Evolutionary conservation across 495 filamentous ascomycete genomes (phyloP), one percentile per base, ranked within the genome.

Genomic region (Aspergillus olivimuriae): DNA sequence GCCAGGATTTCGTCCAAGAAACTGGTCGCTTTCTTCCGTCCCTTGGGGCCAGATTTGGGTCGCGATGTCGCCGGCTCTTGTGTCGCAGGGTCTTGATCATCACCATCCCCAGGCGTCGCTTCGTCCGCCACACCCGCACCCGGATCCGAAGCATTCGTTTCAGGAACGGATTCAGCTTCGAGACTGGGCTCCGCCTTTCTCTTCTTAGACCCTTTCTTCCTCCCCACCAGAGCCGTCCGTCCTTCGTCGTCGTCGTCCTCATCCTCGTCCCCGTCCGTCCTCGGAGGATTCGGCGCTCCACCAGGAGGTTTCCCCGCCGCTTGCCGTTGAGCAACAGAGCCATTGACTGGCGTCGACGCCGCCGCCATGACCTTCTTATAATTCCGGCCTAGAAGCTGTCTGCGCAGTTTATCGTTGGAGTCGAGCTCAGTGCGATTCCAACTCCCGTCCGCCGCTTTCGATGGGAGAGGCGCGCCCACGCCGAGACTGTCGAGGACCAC

Each of bases 241-340:
- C 82, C 80, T 41, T 73, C 66, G 17, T 84, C 80, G 20, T 84
- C 80, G 32, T 81, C 80, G 39, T 76, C 70, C 34, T 65, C 65
- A 11, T 71, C 70, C 4, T 63, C 70, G 2, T 60, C 48, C 9
- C 51, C 58, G 17, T 24, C 52, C 21, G 49, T 47, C 36, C 50
- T 30, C 21, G 33, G 21, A 42, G 43, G 20, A 10, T 37, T 34
- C 19, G 26, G 24, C 19, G 16, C 12, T n/a, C 12, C 17, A 8
- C 22, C 36, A 11, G 6, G 24, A 11, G 24, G 6, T 17, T 43
- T 51, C 20, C 15, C 23, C 11, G 41, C 18, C 15, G 19, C 23
- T 21, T 24, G 28, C 28, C 28, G 20, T 39, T 34, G 9, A 3
- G 22, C 23, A 14, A 41, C 22, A 19, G 46, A 34, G n/a, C 30